Conservation (phyloP, 768 basidiomycete species). For the Hydnum rufescens region DNA sequence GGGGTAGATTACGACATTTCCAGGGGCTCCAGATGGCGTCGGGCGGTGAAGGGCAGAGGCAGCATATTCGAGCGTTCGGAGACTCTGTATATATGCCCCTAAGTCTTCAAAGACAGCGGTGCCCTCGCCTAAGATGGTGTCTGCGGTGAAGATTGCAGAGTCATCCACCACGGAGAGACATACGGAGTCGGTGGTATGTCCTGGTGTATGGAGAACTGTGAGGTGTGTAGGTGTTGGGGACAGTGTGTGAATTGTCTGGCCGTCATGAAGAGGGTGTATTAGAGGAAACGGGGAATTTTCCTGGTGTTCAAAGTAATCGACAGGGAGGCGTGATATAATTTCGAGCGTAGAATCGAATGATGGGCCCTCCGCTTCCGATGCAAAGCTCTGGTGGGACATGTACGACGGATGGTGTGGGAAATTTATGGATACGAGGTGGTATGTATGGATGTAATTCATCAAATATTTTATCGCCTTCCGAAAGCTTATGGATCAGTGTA, state of each 20-base stretch:
- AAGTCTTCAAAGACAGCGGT: conserved; percentile 82
- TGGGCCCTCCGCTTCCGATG: background rate
- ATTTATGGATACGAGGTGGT: conserved; percentile 62
- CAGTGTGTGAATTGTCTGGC: conserved; percentile 27
- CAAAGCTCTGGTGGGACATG: background rate
- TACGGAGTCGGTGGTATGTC: conserved; percentile 79
- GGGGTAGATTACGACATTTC: conserved; percentile 48
- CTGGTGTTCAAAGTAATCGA: conserved; percentile 10
- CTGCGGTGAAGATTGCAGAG: conserved; percentile 67
- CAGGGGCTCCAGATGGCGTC: conserved; percentile 12
- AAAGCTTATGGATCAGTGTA: conserved; percentile 34
- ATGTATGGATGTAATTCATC: conserved; percentile 23
- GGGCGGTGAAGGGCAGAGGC: background rate
- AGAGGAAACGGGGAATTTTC: conserved; percentile 16
- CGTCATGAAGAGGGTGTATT: conserved; percentile 40
- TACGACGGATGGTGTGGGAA: conserved; percentile 19
- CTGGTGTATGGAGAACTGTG: conserved; percentile 64
- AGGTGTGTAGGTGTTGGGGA: conserved; percentile 20
- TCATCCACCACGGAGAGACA: conserved; percentile 51
- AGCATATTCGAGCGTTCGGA: conserved; percentile 16
- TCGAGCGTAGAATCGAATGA: conserved; percentile 2
- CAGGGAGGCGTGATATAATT: conserved; percentile 1
- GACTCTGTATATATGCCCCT: conserved; percentile 40
- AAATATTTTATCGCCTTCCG: background rate
- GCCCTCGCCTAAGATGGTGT: conserved; percentile 79